A percentile compares a stretch with the other conserved stretches of the same genome.
Conservation (phyloP, 176 grass and related monocot genomes). For the Olyra latifolia region DNA sequence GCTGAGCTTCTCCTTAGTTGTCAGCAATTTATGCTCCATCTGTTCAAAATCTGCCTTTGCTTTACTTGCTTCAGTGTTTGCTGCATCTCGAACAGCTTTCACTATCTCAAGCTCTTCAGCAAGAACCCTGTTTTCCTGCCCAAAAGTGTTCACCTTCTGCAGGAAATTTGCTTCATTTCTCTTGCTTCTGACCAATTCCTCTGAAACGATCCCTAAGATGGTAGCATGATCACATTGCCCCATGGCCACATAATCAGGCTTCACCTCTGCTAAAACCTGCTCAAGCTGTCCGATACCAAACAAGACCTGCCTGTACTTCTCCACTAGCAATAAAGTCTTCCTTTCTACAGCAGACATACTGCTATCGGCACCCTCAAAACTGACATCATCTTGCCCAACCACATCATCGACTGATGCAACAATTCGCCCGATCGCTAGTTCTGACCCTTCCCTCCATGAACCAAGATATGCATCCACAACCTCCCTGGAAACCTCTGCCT, state of each 20-base stretch:
- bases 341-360: conserved; percentile 59
- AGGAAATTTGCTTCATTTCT: conserved; percentile 63
- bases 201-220: conserved; percentile 45
- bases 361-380: conserved; percentile 42
- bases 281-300: conserved; percentile 67
- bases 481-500: conserved; percentile 51
- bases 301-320: conserved; percentile 57
- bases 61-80: conserved; percentile 59
- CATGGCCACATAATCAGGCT: conserved; percentile 50
- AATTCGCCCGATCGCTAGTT: conserved; percentile 52
- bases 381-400: conserved; percentile 43
- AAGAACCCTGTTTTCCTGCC: conserved; percentile 64
- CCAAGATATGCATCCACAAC: conserved; percentile 62
- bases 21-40: conserved; percentile 62
- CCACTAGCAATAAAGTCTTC: conserved; percentile 52
- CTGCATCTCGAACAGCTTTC: conserved; percentile 57
- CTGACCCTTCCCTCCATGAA: conserved; percentile 54
- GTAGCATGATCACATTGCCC: conserved; percentile 34
- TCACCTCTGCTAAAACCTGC: conserved; percentile 59
- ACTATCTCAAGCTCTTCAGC: conserved; percentile 55
- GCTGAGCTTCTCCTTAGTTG: conserved; percentile 81
- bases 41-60: conserved; percentile 73
- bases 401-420: conserved; percentile 54
- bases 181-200: conserved; percentile 73
- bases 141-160: conserved; percentile 42